phyloP scores from a whole-genome alignment of 257 asterid genomes.

The Lycium ferocissimum region DNA sequence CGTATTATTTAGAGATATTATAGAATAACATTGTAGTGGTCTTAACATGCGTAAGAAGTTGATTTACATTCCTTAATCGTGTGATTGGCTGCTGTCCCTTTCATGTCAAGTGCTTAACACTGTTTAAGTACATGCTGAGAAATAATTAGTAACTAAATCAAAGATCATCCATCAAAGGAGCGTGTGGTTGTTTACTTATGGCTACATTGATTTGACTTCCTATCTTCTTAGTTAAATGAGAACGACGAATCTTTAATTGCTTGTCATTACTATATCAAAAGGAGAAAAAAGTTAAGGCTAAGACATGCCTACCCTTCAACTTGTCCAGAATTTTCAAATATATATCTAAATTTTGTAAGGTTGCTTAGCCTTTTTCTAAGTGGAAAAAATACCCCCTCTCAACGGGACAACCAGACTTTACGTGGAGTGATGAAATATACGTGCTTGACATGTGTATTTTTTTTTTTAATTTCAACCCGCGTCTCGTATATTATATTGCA shows the following conservation, averaged over 20 bases:
- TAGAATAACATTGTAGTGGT: neutral
- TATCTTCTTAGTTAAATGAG: slow-evolving; percentile 18
- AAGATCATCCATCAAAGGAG: slow-evolving; percentile 14
- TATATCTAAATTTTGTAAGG: no score
- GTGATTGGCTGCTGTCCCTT: slow-evolving; percentile 25
- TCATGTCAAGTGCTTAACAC: slow-evolving; percentile 28
- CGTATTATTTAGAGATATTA: neutral
- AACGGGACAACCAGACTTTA: no score
- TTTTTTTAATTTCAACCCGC: no score
- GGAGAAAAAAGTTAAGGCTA: neutral
- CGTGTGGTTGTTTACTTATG: slow-evolving; percentile 26
- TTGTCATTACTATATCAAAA: neutral
- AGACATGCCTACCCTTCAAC: neutral
- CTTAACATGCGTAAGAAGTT: slow-evolving; percentile 20
- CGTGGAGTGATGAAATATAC: no score
- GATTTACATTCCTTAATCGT: neutral
- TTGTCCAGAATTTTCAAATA: no score
- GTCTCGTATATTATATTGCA: neutral
- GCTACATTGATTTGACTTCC: slow-evolving; percentile 31
- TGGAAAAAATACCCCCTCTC: no score
- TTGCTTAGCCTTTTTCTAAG: no score
- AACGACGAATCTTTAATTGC: slow-evolving; percentile 18
- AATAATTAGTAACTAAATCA: slow-evolving; percentile 14
- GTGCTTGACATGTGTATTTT: neutral
- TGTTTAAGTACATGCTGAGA: neutral